Base-by-base conservation (phyloP, 805 yeast species). In the Saccharomycopsis guyanensis region DNA sequence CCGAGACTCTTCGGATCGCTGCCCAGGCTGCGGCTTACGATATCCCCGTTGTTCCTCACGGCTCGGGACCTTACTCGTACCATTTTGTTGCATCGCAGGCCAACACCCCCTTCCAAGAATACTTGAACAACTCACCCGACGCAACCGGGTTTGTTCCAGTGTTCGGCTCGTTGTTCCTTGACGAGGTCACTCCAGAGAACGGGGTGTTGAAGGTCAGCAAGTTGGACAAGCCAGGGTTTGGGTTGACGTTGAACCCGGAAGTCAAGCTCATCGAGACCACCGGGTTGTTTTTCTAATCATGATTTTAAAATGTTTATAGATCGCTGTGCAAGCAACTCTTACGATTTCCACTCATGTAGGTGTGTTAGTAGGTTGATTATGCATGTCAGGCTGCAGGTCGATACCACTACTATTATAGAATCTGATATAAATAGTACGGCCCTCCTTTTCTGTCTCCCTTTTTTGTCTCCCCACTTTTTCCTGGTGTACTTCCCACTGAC, bases 101-200 rank as follows among this genome's bases (percentile, higher is more conserved):
- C 50, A 71, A 72, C 56, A 70, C 76, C 25, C 76, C 76, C 37
- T 72, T 72, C 66, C 76, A 72, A 56, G 76, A 71, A 56, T 72
- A 72, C 51, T 59, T 72, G 42, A 72, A 74, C 45, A 72, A 70
- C 58, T 71, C 75, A 3, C 75, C 75, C 40, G 75, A 72, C 50
- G 65, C 73, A 6, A 60, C 57, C 40, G 55, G 66, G 33, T 71
- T 70, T 10, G 56, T 66, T 37, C 75, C 75, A 8, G 76, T 72
- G 16, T 72, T 71, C 54, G 76, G 76, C 40, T 60, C 59, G 19
- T 60, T 71, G 45, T 72, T 71, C 60, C 47, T 62, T 31, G 71
- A 72, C 54, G 76, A 71, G 55, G 71, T 73, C 35, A 70, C 71
- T 29, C 76, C 77, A 44, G 55, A 59, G 19, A 62, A 69, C 44